Evolutionary conservation across 2,329 filamentous ascomycete genomes (phyloP).

Genomic region (Pseudocercospora eumusae): DNA sequence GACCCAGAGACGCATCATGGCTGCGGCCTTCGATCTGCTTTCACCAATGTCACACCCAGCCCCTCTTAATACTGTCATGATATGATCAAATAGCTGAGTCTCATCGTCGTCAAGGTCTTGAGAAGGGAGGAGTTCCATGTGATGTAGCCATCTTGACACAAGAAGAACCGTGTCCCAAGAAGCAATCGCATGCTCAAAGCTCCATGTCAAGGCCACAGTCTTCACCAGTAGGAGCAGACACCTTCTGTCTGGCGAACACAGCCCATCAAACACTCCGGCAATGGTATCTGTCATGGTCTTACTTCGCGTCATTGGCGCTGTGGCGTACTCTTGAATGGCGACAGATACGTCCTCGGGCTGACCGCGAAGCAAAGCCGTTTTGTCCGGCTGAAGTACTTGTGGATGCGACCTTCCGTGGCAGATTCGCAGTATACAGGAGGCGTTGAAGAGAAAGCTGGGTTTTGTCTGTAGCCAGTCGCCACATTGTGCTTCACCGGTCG

Average conservation of each 20-base stretch:
- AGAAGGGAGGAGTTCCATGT: not conserved
- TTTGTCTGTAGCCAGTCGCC: not conserved
- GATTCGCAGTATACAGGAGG: not conserved
- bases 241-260: not conserved
- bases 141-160: conserved; percentile 5
- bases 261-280: not conserved
- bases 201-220: not conserved
- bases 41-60: not conserved
- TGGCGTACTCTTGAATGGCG: not conserved
- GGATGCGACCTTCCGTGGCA: not conserved
- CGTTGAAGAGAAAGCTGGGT: conserved; percentile 9
- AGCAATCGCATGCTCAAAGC: not conserved
- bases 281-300: not conserved
- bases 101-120: not conserved
- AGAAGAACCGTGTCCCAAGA: conserved; percentile 8
- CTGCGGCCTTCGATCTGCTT: not conserved
- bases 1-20: not conserved
- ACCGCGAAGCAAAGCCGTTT: not conserved
- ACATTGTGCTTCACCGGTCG: conserved; percentile 1
- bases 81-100: not conserved
- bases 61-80: not conserved
- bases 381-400: not conserved
- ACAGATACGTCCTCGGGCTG: not conserved
- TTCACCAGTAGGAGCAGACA: not conserved
- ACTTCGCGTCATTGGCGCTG: not conserved